phyloP scores from a whole-genome alignment of 169 alveolate genomes.

The Plasmodium falciparum region DNA sequence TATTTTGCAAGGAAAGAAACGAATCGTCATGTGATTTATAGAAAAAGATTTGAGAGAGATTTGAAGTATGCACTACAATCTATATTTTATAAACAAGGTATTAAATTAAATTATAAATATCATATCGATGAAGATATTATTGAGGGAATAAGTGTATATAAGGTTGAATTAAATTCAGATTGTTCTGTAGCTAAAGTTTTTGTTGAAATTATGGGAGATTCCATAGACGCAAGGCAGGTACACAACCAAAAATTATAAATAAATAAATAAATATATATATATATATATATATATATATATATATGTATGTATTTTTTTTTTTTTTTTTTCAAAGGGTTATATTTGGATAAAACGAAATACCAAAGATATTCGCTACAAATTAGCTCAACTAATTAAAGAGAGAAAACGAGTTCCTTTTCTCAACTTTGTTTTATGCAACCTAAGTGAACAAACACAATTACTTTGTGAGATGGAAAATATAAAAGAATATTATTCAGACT shows the following conservation, averaged over 20 bases:
- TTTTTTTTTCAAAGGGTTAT: conserved; percentile 40
- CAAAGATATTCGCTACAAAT: conserved; percentile 59
- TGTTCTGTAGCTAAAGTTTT: conserved; percentile 75
- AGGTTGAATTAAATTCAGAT: conserved; percentile 51
- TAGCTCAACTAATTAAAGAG: conserved; percentile 67
- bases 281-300: neutral
- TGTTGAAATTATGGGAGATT: conserved; percentile 75
- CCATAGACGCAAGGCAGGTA: conserved; percentile 74
- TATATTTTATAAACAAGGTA: conserved; percentile 61
- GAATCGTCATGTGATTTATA: conserved; percentile 64
- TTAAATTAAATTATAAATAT: conserved; percentile 67
- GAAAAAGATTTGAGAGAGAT: conserved; percentile 64
- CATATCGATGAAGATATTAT: conserved; percentile 76
- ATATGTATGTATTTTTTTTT: neutral
- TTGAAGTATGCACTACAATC: conserved; percentile 64
- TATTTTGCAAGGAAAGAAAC: conserved; percentile 38
- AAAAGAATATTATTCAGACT: conserved; percentile 54
- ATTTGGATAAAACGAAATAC: conserved; percentile 66
- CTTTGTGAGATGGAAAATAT: conserved; percentile 74
- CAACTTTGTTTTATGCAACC: conserved; percentile 54
- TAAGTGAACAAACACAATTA: conserved; percentile 73
- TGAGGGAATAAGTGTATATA: conserved; percentile 57
- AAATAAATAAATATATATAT: conserved; percentile 8
- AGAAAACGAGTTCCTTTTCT: conserved; percentile 68
- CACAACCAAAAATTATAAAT: neutral